Conservation (phyloP, 208 protist genomes). For the Trypanosomatidae sp. region DNA sequence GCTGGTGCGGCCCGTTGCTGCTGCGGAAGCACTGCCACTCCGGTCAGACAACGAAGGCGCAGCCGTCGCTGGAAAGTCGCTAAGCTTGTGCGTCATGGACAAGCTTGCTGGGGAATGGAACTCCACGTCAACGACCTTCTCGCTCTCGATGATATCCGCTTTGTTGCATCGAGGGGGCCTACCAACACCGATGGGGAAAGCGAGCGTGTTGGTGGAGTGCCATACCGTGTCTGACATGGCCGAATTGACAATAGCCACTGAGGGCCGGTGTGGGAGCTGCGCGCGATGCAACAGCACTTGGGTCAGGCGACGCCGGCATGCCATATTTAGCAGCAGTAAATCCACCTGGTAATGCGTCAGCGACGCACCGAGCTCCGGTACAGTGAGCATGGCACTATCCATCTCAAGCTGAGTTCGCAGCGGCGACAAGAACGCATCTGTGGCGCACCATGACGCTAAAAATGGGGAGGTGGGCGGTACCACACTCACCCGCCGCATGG, state of each 20-base stretch:
- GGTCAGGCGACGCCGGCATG: conserved; percentile 56
- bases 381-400: conserved; percentile 27
- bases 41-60: neutral
- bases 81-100: conserved; percentile 15
- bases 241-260: neutral
- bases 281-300: conserved; percentile 22
- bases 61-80: neutral
- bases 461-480: neutral
- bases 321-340: conserved; percentile 62
- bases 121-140: neutral
- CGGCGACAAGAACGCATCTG: neutral
- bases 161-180: neutral
- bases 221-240: neutral
- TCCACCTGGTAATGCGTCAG: conserved; percentile 57
- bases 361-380: conserved; percentile 34
- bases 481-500: conserved; percentile 1
- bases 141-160: conserved; percentile 2
- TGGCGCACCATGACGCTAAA: neutral
- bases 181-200: neutral
- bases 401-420: neutral
- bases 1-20: neutral
- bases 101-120: conserved; percentile 10
- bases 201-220: neutral
- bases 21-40: neutral
- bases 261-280: neutral